These are phyloP conservation scores for Podaxis sp. DNA, from an alignment of 768 basidiomycete species.

Conservation along the genomic window DNA sequence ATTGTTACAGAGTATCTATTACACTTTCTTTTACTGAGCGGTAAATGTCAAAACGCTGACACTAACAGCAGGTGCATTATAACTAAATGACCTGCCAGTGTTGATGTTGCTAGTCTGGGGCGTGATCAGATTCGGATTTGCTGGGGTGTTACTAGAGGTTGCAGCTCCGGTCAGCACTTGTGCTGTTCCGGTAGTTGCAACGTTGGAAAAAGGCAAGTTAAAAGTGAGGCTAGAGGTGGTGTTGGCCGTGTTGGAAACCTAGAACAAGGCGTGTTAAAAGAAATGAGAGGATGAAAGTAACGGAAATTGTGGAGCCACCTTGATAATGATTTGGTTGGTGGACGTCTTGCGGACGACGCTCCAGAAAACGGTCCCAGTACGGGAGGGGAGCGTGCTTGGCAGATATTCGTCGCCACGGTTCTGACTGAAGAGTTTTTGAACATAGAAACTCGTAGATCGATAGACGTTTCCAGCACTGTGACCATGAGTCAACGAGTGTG, in stretches of 20 bases:
- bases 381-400: slow-evolving; percentile 53
- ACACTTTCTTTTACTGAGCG: slow-evolving; percentile 16
- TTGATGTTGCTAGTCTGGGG: slow-evolving; percentile 41
- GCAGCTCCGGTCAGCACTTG: slow-evolving; percentile 45
- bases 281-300: not conserved
- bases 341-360: slow-evolving; percentile 44
- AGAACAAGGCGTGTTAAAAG: not conserved
- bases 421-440: slow-evolving; percentile 60
- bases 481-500: not conserved
- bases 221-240: slow-evolving; percentile 42
- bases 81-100: slow-evolving; percentile 49
- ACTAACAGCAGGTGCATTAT: slow-evolving; percentile 45
- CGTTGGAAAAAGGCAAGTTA: slow-evolving; percentile 46
- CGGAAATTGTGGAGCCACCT: slow-evolving; percentile 32
- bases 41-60: slow-evolving; percentile 34
- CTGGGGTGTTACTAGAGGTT: slow-evolving; percentile 53
- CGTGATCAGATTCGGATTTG: slow-evolving; percentile 39
- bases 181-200: slow-evolving; percentile 37
- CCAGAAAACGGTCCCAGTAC: slow-evolving; percentile 53
- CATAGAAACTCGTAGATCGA: slow-evolving; percentile 59
- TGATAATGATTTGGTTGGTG: slow-evolving; percentile 46
- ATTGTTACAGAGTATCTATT: too few relatives aligned
- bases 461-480: slow-evolving; percentile 48
- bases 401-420: slow-evolving; percentile 62
- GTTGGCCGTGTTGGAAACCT: slow-evolving; percentile 39